Conservation (phyloP, 73 alveolate genomes). For the Symbiodinium natans region DNA sequence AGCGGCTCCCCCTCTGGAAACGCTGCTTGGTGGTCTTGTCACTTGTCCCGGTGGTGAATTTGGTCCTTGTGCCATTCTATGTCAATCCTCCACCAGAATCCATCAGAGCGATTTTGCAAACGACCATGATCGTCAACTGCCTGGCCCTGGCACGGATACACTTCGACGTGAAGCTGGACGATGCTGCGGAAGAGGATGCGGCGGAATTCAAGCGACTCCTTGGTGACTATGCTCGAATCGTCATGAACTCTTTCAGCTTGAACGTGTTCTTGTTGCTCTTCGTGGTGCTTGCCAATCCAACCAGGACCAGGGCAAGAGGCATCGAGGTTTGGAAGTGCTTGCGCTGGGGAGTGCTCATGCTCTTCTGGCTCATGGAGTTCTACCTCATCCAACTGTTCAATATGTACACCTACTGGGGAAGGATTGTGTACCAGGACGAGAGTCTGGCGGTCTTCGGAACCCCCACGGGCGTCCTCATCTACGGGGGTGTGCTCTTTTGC, state of each 20-base stretch:
- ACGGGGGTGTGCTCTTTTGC: neutral
- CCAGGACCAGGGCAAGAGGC: neutral
- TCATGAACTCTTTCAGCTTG: neutral
- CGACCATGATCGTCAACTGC: neutral
- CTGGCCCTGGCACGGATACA: neutral
- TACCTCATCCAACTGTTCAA: neutral
- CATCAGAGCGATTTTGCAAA: neutral
- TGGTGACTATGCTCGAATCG: neutral
- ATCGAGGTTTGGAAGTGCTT: slow-evolving; percentile 19
- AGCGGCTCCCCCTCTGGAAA: neutral
- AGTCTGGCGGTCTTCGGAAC: neutral
- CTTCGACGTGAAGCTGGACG: neutral
- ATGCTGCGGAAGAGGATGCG: neutral
- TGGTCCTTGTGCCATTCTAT: slow-evolving; percentile 22
- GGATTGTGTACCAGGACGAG: slow-evolving; percentile 18
- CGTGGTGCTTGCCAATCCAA: slow-evolving; percentile 6
- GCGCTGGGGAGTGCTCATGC: slow-evolving; percentile 2
- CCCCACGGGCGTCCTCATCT: neutral
- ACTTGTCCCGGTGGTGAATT: neutral
- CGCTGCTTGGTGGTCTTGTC: neutral
- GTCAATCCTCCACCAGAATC: slow-evolving; percentile 23
- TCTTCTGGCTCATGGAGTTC: slow-evolving; percentile 15
- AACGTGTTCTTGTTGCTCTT: neutral
- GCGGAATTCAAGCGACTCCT: neutral
- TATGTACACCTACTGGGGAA: neutral